Conservation (phyloP, 495 filamentous ascomycete genomes). For the Penicillium daleae region DNA sequence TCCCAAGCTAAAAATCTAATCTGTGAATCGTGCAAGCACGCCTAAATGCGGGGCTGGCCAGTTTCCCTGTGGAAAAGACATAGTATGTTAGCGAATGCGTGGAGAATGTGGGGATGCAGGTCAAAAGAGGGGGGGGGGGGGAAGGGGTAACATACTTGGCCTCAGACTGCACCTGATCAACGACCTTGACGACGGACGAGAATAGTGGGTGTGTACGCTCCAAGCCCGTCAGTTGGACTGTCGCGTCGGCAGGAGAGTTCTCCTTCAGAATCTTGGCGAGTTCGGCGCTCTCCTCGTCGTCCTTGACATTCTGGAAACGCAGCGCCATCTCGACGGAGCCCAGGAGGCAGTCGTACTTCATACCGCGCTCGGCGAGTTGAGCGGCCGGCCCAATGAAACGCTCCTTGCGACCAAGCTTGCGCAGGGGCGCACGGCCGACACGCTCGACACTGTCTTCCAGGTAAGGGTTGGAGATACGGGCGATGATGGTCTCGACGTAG, state of each 20-base stretch:
- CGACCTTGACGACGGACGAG: constrained; percentile 67
- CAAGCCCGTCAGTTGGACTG: constrained; percentile 76
- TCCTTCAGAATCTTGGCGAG: constrained; percentile 81
- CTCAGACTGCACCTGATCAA: constrained; percentile 74
- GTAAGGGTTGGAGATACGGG: constrained; percentile 91
- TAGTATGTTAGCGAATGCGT: constrained; percentile 12
- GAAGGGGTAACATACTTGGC: constrained; percentile 38
- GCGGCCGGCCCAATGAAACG: constrained; percentile 92
- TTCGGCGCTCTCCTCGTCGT: constrained; percentile 82
- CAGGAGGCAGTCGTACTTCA: constrained; percentile 69
- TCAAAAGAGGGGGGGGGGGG: not conserved
- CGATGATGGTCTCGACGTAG: constrained; percentile 91
- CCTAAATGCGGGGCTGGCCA: constrained; percentile 36
- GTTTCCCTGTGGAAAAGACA: constrained; percentile 22
- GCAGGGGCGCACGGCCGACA: constrained; percentile 90
- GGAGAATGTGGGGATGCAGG: not conserved
- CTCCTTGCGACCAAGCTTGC: constrained; percentile 91
- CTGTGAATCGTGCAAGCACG: constrained; percentile 1
- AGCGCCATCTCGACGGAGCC: constrained; percentile 83
- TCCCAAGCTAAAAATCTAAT: constrained; percentile 15
- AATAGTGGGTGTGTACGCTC: constrained; percentile 73
- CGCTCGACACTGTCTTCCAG: constrained; percentile 92
- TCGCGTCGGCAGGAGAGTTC: constrained; percentile 64
- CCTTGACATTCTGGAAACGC: constrained; percentile 89
- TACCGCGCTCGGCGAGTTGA: constrained; percentile 76